Evolutionary conservation across 192 early-diverging fungal species (phyloP).

Genomic region (Backusella mclennaniae): DNA sequence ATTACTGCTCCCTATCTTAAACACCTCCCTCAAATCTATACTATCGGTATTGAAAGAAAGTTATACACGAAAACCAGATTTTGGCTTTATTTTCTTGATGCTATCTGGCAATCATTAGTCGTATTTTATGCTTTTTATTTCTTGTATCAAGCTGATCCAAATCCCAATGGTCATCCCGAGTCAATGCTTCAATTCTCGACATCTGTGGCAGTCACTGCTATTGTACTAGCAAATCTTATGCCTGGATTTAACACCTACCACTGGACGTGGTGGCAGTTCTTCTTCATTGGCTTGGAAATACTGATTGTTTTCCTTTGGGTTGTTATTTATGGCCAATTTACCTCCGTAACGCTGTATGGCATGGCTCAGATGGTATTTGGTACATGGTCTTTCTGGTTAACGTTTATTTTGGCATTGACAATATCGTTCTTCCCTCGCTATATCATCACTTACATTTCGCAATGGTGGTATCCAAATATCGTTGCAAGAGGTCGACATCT

Average conservation of each 20-base stretch:
- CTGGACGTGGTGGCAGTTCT: constrained; percentile 83
- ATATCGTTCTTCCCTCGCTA: constrained; percentile 71
- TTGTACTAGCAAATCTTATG: constrained; percentile 81
- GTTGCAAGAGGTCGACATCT: not conserved
- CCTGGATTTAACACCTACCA: constrained; percentile 77
- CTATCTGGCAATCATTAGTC: constrained; percentile 89
- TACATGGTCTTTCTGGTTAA: constrained; percentile 73
- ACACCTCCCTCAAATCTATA: constrained; percentile 68
- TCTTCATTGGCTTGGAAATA: constrained; percentile 64
- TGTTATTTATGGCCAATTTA: constrained; percentile 57
- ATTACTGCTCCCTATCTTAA: constrained; percentile 54
- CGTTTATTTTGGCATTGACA: constrained; percentile 62
- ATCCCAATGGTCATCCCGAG: constrained; percentile 49
- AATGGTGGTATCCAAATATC: constrained; percentile 63
- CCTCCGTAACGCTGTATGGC: constrained; percentile 65
- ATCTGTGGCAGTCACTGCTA: constrained; percentile 71
- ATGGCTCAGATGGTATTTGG: constrained; percentile 64
- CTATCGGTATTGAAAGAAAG: constrained; percentile 77
- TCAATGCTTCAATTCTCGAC: constrained; percentile 75
- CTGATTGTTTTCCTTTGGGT: constrained; percentile 68
- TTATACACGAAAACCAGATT: constrained; percentile 87
- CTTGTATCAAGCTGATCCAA: constrained; percentile 53
- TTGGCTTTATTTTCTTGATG: constrained; percentile 84
- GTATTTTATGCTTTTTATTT: constrained; percentile 78
- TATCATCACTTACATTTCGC: constrained; percentile 60